Evolutionary conservation across 306 rosid genomes (phyloP).

Genomic region (Clitoria ternatea): DNA sequence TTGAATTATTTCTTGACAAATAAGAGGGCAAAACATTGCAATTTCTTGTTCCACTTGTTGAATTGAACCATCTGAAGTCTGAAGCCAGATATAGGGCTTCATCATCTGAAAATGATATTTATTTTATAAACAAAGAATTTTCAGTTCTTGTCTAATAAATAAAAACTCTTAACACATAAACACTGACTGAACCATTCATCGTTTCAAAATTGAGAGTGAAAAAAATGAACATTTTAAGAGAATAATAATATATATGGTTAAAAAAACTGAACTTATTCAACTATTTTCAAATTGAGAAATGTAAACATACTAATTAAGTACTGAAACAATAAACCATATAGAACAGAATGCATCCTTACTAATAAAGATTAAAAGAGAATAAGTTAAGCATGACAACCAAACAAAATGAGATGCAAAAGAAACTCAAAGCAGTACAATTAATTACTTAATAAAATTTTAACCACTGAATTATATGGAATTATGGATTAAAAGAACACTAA

Average conservation of each 20-base stretch:
- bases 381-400: not conserved
- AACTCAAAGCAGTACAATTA: not conserved
- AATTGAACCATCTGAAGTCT: constrained; percentile 86
- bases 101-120: constrained; percentile 46
- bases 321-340: constrained; percentile 13
- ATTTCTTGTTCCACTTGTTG: constrained; percentile 94
- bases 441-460: not conserved
- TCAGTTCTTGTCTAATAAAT: not conserved
- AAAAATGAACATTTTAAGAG: not conserved
- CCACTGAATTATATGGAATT: not conserved
- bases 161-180: not conserved
- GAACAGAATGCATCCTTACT: not conserved
- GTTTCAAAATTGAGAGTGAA: not conserved
- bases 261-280: not conserved
- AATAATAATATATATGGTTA: not conserved
- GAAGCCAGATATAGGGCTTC: constrained; percentile 92
- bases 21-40: constrained; percentile 88
- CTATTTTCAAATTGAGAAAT: not conserved
- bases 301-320: not conserved
- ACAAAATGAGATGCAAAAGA: not conserved
- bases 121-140: not conserved
- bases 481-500: not conserved
- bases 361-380: not conserved
- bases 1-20: constrained; percentile 69
- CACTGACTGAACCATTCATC: not conserved